Conservation (phyloP, 2,329 filamentous ascomycete genomes). For the Alternaria brassicae region DNA sequence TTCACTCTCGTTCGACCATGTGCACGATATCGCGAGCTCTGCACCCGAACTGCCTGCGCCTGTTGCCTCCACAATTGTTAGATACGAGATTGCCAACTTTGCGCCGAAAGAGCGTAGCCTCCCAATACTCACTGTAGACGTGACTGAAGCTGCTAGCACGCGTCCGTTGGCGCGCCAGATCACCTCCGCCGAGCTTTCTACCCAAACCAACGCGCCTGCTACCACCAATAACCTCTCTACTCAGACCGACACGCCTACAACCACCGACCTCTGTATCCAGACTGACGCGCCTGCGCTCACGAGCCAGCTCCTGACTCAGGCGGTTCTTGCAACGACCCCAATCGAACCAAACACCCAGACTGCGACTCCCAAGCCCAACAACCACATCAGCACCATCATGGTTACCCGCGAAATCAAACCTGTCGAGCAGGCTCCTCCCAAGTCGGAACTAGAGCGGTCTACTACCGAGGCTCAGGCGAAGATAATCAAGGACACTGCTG, state of each 20-base stretch:
- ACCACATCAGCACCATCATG: constrained; percentile 5
- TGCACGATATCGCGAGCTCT: not conserved
- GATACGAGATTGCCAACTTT: not conserved
- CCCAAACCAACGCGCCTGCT: constrained; percentile 12
- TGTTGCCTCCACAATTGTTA: not conserved
- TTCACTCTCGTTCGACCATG: not conserved
- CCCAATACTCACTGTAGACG: not conserved
- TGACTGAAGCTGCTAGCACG: constrained; percentile 8
- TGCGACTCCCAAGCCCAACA: not conserved
- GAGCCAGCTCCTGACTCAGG: not conserved
- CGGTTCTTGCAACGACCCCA: constrained; percentile 4
- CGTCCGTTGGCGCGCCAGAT: constrained; percentile 3
- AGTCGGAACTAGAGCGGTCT: not conserved
- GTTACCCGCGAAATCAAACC: constrained; percentile 10
- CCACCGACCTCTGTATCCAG: not conserved
- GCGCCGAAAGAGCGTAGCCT: not conserved
- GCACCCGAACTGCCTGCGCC: not conserved
- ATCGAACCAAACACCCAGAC: constrained; percentile 5
- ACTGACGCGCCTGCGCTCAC: constrained; percentile 6
- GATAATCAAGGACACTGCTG: not conserved
- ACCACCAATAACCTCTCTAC: constrained; percentile 2
- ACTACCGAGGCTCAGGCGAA: constrained; percentile 9
- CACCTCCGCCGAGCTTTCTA: not conserved
- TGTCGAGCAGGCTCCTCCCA: not conserved
- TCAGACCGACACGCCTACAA: constrained; percentile 8